A percentile compares a stretch with the other conserved stretches of the same genome.
Evolutionary conservation across 345 rosid genomes (phyloP).

Genomic region (Corchorus olitorius): DNA sequence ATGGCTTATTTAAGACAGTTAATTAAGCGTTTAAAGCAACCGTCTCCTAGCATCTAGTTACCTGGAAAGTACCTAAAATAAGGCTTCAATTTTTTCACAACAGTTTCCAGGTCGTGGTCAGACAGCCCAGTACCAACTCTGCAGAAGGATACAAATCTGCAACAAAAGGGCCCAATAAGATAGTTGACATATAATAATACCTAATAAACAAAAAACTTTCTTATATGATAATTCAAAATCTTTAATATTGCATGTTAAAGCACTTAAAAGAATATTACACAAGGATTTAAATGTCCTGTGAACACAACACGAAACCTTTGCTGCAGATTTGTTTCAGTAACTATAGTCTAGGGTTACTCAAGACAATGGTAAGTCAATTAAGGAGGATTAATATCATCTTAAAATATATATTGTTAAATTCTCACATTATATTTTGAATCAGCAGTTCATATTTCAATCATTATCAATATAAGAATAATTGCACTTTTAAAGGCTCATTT

Average conservation of each 20-base stretch:
- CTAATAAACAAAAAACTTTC: not conserved
- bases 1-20: not conserved
- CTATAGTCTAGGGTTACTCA: not conserved
- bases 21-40: conserved; percentile 2
- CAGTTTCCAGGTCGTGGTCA: conserved; percentile 79
- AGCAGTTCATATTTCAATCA: too few species aligned
- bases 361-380: not conserved
- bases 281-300: not conserved
- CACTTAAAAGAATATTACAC: not conserved
- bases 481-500: too few species aligned
- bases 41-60: conserved; percentile 10
- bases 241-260: not conserved
- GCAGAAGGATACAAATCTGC: conserved; percentile 92
- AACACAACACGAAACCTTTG: not conserved
- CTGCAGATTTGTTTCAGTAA: not conserved
- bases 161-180: conserved; percentile 24
- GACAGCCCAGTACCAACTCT: conserved; percentile 96
- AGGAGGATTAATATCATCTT: not conserved
- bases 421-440: not conserved
- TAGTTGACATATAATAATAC: not conserved
- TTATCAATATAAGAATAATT: too few species aligned
- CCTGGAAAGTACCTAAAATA: conserved; percentile 63
- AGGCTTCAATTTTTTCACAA: conserved; percentile 87
- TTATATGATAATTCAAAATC: not conserved
- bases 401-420: not conserved